Evolutionary conservation across 768 basidiomycete genomes (phyloP).

Genomic region (Ramaria sp.): DNA sequence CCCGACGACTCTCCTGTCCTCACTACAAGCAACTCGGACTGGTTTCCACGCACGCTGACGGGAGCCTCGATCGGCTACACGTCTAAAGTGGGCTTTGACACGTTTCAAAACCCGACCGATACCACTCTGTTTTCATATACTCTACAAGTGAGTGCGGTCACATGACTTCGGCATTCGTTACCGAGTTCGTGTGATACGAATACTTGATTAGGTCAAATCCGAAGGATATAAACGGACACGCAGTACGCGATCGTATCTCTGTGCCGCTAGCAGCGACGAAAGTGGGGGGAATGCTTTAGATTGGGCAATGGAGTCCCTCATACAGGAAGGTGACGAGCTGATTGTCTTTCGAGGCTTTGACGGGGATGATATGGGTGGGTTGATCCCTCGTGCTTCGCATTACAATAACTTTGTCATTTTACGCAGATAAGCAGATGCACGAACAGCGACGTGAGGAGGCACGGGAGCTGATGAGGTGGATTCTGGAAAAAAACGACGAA

Average conservation of each 20-base stretch:
- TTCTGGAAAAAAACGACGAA: constrained; percentile 75
- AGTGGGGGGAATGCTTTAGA: constrained; percentile 82
- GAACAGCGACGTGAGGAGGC: constrained; percentile 77
- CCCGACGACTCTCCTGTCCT: neutral
- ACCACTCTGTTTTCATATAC: constrained; percentile 85
- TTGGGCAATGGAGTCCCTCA: constrained; percentile 80
- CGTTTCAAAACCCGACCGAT: constrained; percentile 63
- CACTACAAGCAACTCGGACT: neutral
- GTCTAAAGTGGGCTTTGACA: constrained; percentile 77
- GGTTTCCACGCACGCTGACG: constrained; percentile 3
- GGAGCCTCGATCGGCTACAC: constrained; percentile 21
- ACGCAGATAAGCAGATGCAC: constrained; percentile 56
- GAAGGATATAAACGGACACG: constrained; percentile 68
- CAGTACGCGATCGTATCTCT: constrained; percentile 80
- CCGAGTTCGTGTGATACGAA: neutral
- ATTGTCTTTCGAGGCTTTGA: constrained; percentile 88
- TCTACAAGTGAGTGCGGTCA: constrained; percentile 30
- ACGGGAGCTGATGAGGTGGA: constrained; percentile 60
- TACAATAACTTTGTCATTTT: neutral
- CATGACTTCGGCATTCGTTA: neutral
- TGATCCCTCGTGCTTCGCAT: neutral
- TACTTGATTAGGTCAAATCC: constrained; percentile 48
- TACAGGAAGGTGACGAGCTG: constrained; percentile 85
- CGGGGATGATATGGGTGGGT: constrained; percentile 68
- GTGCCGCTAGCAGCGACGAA: constrained; percentile 82